phyloP scores from a whole-genome alignment of 805 yeast species.

The Nakazawaea molendinolei region DNA sequence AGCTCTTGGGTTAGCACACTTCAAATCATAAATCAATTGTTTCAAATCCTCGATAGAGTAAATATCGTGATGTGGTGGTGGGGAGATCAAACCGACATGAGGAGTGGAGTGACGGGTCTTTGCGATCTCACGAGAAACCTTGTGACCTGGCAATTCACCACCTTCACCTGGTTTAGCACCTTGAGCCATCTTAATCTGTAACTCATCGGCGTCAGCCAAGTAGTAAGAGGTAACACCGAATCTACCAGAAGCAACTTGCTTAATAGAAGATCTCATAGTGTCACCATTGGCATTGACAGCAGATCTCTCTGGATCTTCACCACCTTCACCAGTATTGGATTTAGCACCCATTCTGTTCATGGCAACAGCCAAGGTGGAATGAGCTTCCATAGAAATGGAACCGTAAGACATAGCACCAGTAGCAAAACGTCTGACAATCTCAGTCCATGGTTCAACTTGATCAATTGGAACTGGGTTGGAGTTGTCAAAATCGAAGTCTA shows the following conservation, averaged over 20 bases:
- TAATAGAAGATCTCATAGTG: slow-evolving; percentile 97
- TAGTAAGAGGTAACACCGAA: slow-evolving; percentile 96
- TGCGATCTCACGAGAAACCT: slow-evolving; percentile 83
- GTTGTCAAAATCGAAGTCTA: slow-evolving; percentile 78
- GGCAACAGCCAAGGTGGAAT: slow-evolving; percentile 95
- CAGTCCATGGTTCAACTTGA: slow-evolving; percentile 99
- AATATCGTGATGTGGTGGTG: slow-evolving; percentile 98
- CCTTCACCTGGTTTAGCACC: slow-evolving; percentile 99
- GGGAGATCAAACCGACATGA: slow-evolving; percentile 94
- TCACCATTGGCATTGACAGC: slow-evolving; percentile 79
- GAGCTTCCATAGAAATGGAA: slow-evolving; percentile 97
- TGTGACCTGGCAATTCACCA: slow-evolving; percentile 95
- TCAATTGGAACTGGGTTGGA: slow-evolving; percentile 82
- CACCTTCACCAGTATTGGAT: slow-evolving; percentile 99
- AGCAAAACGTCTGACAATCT: slow-evolving; percentile 91
- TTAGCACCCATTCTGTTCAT: slow-evolving; percentile 98
- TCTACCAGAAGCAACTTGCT: slow-evolving; percentile 96
- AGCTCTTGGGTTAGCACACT: slow-evolving; percentile 95
- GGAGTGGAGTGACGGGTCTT: slow-evolving; percentile 95
- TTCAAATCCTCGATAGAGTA: slow-evolving; percentile 97
- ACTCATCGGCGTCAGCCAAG: slow-evolving; percentile 92
- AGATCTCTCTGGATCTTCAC: slow-evolving; percentile 93
- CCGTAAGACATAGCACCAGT: slow-evolving; percentile 99
- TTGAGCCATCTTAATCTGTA: slow-evolving; percentile 98
- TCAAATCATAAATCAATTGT: slow-evolving; percentile 92